Conservation (phyloP, 768 basidiomycete species). For the Mycena maculata region DNA sequence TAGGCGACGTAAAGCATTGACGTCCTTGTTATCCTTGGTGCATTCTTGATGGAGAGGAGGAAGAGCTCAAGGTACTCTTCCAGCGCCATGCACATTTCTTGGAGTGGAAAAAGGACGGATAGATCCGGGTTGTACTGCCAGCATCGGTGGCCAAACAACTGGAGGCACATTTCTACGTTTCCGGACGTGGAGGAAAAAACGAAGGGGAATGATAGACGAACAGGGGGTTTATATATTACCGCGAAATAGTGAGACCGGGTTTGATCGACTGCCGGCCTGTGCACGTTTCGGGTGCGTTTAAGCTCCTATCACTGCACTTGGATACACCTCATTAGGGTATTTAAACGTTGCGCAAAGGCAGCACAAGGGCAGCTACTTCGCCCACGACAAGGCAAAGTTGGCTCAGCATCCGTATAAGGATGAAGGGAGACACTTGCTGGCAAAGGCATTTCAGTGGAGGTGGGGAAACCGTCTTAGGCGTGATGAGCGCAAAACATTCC, state of each 20-base stretch:
- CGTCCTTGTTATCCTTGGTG: conserved; percentile 3
- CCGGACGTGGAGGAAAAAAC: not conserved
- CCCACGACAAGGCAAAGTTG: no score
- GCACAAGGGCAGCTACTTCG: no score
- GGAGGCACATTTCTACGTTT: conserved; percentile 12
- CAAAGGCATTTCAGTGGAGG: no score
- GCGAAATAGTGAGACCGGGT: conserved; percentile 7
- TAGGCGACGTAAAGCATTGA: conserved; percentile 1
- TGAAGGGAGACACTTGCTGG: no score
- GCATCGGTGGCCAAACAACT: conserved; percentile 11
- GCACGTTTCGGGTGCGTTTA: conserved; percentile 3
- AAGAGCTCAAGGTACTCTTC: conserved; percentile 12
- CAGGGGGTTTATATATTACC: conserved; percentile 4
- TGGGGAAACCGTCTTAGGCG: no score
- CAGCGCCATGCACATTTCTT: conserved; percentile 11
- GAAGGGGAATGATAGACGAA: not conserved
- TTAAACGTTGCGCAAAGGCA: no score
- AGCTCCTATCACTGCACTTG: conserved; percentile 1
- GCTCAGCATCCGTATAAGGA: no score
- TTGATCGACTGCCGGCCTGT: conserved; percentile 8
- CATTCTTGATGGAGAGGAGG: conserved; percentile 7
- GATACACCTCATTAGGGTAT: no score
- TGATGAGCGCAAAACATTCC: no score
- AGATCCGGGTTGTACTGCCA: conserved; percentile 15
- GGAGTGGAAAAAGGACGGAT: conserved; percentile 6